phyloP scores from a whole-genome alignment of 306 rosid genomes.

The Prunus dulcis region DNA sequence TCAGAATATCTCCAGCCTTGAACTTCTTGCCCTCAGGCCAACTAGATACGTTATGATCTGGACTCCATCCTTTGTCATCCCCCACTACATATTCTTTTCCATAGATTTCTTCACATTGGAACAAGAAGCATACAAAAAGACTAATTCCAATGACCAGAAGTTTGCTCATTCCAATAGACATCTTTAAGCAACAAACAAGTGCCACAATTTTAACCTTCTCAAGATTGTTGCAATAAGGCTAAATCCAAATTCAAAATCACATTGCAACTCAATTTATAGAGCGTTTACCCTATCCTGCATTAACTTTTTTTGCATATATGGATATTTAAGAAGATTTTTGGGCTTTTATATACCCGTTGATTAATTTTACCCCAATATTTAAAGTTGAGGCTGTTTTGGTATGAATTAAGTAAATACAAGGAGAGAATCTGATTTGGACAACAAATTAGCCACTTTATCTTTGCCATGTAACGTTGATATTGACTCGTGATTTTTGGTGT shows the following conservation, averaged over 20 bases:
- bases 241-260: not conserved
- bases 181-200: not conserved
- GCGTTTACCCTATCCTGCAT: not conserved
- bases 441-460: no score
- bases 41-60: not conserved
- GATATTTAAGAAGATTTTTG: no score
- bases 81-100: not conserved
- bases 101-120: not conserved
- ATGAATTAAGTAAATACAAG: no score
- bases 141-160: not conserved
- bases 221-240: no score
- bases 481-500: no score
- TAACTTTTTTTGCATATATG: not conserved
- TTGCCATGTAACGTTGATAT: no score
- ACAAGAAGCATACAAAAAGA: not conserved
- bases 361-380: no score
- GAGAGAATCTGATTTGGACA: no score
- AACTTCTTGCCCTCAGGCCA: not conserved
- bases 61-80: not conserved
- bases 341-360: no score
- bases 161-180: not conserved
- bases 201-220: not conserved
- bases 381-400: no score
- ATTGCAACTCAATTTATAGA: not conserved
- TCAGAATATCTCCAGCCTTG: not conserved